A percentile compares a stretch with the other conserved stretches of the same genome.
Evolutionary conservation across 2,329 filamentous ascomycete species (phyloP).

Genomic region (Phaeosphaeriaceae sp.): DNA sequence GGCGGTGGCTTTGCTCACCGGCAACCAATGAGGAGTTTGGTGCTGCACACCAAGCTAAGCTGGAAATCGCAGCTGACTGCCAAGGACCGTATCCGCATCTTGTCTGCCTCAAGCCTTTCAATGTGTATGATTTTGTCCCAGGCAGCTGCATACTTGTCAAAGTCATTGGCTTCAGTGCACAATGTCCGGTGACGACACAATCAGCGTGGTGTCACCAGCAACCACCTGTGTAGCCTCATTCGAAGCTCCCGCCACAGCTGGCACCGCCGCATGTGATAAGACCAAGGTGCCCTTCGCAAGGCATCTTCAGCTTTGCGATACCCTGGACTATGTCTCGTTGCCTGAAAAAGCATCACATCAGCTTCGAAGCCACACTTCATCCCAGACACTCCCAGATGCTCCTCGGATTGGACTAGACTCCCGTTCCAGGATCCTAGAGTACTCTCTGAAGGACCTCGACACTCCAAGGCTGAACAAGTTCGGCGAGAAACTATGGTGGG

Average conservation of each 20-base stretch:
- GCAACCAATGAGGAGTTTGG: neutral
- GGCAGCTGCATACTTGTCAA: neutral
- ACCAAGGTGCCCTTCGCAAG: conserved; percentile 14
- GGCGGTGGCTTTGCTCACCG: neutral
- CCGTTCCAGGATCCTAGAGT: conserved; percentile 9
- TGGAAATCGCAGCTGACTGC: neutral
- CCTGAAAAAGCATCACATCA: conserved; percentile 9
- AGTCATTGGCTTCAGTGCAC: neutral
- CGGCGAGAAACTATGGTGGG: conserved; percentile 20
- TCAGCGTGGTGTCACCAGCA: conserved; percentile 15
- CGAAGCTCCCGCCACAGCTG: conserved; percentile 13
- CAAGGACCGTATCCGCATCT: neutral
- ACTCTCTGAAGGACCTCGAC: conserved; percentile 24
- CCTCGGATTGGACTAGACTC: conserved; percentile 17
- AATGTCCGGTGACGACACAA: conserved; percentile 8
- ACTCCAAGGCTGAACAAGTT: conserved; percentile 20
- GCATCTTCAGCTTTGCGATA: conserved; percentile 18
- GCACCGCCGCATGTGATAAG: conserved; percentile 3
- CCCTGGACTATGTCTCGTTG: conserved; percentile 13
- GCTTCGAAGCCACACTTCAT: conserved; percentile 11
- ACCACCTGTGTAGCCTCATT: conserved; percentile 12
- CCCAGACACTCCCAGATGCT: conserved; percentile 25
- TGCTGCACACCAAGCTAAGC: neutral
- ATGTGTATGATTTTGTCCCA: conserved; percentile 5
- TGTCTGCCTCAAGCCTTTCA: neutral